phyloP scores from a whole-genome alignment of 2,329 filamentous ascomycete species.

The Zalaria sp. region DNA sequence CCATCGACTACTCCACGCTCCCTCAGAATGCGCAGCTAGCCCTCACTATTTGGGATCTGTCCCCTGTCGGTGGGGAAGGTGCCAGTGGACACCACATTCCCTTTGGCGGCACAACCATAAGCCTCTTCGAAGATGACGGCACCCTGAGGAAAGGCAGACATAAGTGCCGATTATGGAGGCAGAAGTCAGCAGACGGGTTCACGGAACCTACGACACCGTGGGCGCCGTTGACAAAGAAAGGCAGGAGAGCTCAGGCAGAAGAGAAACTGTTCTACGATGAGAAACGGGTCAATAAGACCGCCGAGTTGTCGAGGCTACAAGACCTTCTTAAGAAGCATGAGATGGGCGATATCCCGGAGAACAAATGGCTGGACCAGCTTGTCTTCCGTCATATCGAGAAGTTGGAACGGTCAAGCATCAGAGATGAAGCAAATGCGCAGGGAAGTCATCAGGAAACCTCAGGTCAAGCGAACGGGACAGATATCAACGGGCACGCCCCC shows the following conservation, averaged over 20 bases:
- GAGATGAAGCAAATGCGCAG: conserved; percentile 14
- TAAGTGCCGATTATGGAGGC: conserved; percentile 74
- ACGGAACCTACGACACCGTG: conserved; percentile 69
- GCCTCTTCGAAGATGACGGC: conserved; percentile 85
- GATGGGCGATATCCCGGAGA: conserved; percentile 85
- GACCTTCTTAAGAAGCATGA: conserved; percentile 93
- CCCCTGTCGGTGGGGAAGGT: conserved; percentile 57
- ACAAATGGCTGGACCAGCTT: conserved; percentile 91
- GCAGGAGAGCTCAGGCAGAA: conserved; percentile 32
- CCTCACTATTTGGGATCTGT: conserved; percentile 91
- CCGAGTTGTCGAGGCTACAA: conserved; percentile 81
- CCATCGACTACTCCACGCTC: conserved; percentile 69
- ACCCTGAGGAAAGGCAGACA: conserved; percentile 84
- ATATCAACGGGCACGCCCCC: conserved; percentile 24
- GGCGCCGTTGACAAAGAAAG: conserved; percentile 40
- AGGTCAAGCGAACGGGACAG: conserved; percentile 1
- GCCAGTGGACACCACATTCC: conserved; percentile 68
- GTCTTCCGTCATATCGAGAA: conserved; percentile 86
- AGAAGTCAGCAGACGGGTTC: conserved; percentile 73
- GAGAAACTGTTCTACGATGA: conserved; percentile 43
- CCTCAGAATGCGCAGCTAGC: conserved; percentile 73
- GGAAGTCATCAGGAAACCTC: neutral
- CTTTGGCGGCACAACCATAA: conserved; percentile 85
- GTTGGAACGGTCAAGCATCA: conserved; percentile 26
- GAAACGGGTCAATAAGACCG: conserved; percentile 23